Base-by-base conservation (phyloP, 2,329 filamentous ascomycete species). In the Arthrobotrys sinensis region DNA sequence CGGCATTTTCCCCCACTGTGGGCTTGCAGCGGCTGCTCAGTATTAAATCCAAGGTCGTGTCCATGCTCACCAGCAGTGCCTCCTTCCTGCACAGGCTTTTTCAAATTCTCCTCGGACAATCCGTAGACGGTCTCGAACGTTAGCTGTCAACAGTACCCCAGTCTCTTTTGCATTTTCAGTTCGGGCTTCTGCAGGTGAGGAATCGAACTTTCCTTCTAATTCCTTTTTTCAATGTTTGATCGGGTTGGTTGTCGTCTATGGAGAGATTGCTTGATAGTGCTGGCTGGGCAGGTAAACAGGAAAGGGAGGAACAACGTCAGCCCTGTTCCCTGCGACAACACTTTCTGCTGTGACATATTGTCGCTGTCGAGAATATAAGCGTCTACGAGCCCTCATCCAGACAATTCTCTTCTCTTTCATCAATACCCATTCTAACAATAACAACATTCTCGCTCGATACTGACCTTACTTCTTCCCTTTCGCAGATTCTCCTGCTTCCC, bases 11-110 rank as follows among this genome's bases (percentile, higher is more conserved):
- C 53, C 57, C 43, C 66, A 36, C 48, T 70, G 66, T 5, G 62
- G 63, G 62, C 60, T 50, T 45, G 28, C 40, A 36, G 43, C 48
- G 45, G 38, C 34, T 67, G 50, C 11, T 16, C 28, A 36, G 43
- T 57, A 46, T 76, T 69, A 55, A 75, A 75, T 52, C 28, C 67
- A 63, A 63, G 60, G 62, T 57, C 62, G 62, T 62, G 70, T 34
- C 70, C 55, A 40, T 63, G 70, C 60, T 60, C 60, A 66, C 52
- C 6, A 75, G 38, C 57, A 67, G 12, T 43, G 53, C 65, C 65
- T 70, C 72, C 65, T 70, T 65, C 65, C 45, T 48, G 34, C 65
- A 69, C 57, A 69, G 60, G 65, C 57, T 65, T 60, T 38, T 36
- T 64, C 55, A 53, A 53, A 52, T 63, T 63, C 38, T 55, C 71